These are phyloP conservation scores for Penicillium brevicompactum DNA, from an alignment of 2,329 filamentous ascomycete genomes.

Conservation along the genomic window DNA sequence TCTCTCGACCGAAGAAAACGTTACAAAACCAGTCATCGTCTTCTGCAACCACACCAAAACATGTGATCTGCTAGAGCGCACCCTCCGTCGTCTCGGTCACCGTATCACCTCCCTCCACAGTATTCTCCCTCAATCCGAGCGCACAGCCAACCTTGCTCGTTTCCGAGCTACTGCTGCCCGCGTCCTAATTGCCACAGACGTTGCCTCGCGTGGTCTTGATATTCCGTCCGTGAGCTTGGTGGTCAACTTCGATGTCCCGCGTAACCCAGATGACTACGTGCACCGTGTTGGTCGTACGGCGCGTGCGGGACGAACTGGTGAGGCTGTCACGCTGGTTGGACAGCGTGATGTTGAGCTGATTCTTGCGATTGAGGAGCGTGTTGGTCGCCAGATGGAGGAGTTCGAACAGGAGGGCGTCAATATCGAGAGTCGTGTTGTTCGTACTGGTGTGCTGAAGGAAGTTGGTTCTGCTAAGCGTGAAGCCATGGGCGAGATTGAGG, in stretches of 20 bases:
- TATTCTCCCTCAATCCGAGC: constrained; percentile 78
- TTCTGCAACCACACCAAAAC: constrained; percentile 93
- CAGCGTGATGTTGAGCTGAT: constrained; percentile 90
- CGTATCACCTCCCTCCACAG: constrained; percentile 91
- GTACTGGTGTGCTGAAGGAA: constrained; percentile 76
- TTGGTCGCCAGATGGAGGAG: constrained; percentile 74
- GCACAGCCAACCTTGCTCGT: constrained; percentile 82
- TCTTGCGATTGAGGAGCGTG: constrained; percentile 83
- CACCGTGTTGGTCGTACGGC: constrained; percentile 95
- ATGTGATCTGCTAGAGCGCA: constrained; percentile 84
- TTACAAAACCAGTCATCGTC: constrained; percentile 77
- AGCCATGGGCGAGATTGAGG: constrained; percentile 86
- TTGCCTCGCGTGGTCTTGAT: constrained; percentile 90
- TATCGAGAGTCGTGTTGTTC: constrained; percentile 83
- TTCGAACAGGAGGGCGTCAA: constrained; percentile 92
- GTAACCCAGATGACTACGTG: constrained; percentile 97
- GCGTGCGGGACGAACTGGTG: constrained; percentile 80
- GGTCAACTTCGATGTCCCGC: constrained; percentile 91
- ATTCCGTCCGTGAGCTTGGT: constrained; percentile 90
- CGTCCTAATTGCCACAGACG: constrained; percentile 91
- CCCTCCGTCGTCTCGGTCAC: constrained; percentile 82
- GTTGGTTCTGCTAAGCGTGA: constrained; percentile 97
- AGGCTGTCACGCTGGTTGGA: constrained; percentile 84
- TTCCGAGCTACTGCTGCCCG: constrained; percentile 89
- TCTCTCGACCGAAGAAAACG: constrained; percentile 75